Percentiles rank a stretch among this genome's conserved stretches.
These are phyloP conservation scores for Pistacia vera DNA, from an alignment of 345 rosid genomes.

Conservation along the genomic window DNA sequence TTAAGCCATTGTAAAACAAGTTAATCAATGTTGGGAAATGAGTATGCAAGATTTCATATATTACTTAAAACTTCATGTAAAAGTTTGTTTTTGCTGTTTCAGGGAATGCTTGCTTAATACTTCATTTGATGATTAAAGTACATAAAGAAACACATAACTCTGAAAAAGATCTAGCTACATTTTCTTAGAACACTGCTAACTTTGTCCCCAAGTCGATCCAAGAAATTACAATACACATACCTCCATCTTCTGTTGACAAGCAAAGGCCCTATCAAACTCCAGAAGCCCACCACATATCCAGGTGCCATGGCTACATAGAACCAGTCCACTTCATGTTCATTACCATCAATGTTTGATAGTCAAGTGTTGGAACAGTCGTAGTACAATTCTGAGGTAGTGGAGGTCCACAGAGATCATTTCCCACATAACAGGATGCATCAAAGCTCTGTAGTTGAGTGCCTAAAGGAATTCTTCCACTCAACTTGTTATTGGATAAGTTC, in stretches of 20 bases:
- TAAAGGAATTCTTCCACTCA: constrained; percentile 19
- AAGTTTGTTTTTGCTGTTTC: too few species aligned
- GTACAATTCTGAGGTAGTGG: constrained; percentile 6
- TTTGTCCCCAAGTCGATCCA: background rate
- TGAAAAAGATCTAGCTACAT: background rate
- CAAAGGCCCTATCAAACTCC: background rate
- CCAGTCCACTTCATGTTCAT: background rate
- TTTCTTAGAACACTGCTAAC: background rate
- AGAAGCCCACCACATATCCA: background rate
- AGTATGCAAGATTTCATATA: too few species aligned
- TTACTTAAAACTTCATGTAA: too few species aligned
- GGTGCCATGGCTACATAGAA: background rate
- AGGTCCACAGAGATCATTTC: constrained; percentile 3
- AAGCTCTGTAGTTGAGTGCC: constrained; percentile 16
- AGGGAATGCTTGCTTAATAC: too few species aligned
- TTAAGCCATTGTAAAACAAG: too few species aligned
- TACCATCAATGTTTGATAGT: background rate
- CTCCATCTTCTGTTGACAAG: constrained; percentile 5
- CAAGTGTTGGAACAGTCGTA: background rate
- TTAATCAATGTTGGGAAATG: too few species aligned
- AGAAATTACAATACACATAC: background rate
- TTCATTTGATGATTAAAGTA: too few species aligned
- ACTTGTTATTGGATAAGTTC: constrained; percentile 7
- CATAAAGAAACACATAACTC: too few species aligned
- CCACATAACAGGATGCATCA: background rate